phyloP scores from a whole-genome alignment of 2,329 filamentous ascomycete genomes.

The Claviceps maximensis region DNA sequence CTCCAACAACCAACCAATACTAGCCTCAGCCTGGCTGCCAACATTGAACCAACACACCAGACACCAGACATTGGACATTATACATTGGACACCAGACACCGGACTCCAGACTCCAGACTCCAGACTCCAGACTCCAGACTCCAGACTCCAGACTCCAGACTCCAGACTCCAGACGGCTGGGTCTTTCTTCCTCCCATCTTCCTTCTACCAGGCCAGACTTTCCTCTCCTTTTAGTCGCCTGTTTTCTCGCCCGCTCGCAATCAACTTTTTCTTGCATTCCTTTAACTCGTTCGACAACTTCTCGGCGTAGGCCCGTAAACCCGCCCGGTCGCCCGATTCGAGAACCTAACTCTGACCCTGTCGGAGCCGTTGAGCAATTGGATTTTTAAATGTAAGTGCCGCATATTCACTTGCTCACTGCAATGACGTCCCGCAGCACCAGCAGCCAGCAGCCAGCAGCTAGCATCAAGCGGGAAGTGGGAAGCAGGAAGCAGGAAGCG shows the following conservation, averaged over 20 bases:
- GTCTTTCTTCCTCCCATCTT: no score
- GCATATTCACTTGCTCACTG: constrained; percentile 3
- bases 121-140: no score
- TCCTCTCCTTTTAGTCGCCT: no score
- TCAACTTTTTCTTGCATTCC: not conserved
- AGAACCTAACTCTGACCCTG: not conserved
- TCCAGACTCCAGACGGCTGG: no score
- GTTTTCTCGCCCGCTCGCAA: not conserved
- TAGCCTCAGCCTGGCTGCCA: no score
- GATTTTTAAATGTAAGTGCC: constrained; percentile 2
- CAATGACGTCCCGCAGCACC: not conserved
- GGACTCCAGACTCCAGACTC: no score
- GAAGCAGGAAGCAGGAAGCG: not conserved
- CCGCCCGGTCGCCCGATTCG: not conserved
- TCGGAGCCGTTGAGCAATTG: not conserved
- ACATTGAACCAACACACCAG: no score
- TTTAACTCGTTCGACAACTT: not conserved
- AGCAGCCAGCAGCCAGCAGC: not conserved
- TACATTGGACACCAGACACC: no score
- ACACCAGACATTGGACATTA: no score
- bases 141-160: no score
- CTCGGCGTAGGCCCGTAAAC: not conserved
- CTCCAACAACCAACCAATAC: no score
- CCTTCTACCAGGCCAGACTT: no score
- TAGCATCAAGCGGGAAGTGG: not conserved